Evolutionary conservation across 768 basidiomycete genomes (phyloP).

Genomic region (Calocybe indica): DNA sequence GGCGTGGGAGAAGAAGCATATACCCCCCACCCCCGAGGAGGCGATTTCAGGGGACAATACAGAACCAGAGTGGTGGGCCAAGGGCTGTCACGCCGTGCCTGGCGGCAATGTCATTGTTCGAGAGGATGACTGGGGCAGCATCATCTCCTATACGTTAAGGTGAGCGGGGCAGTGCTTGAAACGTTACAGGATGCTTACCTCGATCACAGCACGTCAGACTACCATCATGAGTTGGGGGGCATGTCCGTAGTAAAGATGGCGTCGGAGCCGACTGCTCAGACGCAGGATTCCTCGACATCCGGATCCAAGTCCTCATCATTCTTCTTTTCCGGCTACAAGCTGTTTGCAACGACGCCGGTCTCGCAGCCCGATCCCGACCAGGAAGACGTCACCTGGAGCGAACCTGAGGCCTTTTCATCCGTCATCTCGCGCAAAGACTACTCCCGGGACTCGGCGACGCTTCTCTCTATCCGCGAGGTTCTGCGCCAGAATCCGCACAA

Average conservation of each 20-base stretch:
- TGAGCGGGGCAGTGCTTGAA: slow-evolving; percentile 17
- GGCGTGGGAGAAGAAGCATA: slow-evolving; percentile 65
- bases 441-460: slow-evolving; percentile 49
- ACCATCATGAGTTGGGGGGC: slow-evolving; percentile 40
- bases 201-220: slow-evolving; percentile 49
- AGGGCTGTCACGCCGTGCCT: slow-evolving; percentile 58
- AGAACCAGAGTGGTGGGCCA: slow-evolving; percentile 58
- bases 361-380: slow-evolving; percentile 53
- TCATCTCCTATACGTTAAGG: slow-evolving; percentile 75
- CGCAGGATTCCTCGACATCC: slow-evolving; percentile 13
- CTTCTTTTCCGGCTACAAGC: slow-evolving; percentile 43
- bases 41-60: slow-evolving; percentile 25
- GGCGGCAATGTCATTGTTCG: slow-evolving; percentile 58
- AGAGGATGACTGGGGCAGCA: slow-evolving; percentile 73
- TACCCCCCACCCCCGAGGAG: slow-evolving; percentile 21
- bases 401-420: slow-evolving; percentile 54
- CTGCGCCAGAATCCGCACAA: slow-evolving; percentile 39
- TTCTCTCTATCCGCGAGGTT: slow-evolving; percentile 58
- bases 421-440: slow-evolving; percentile 60
- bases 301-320: slow-evolving; percentile 35
- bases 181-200: slow-evolving; percentile 2
- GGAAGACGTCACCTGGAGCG: slow-evolving; percentile 52
- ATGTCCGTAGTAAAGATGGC: slow-evolving; percentile 25
- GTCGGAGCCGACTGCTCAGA: slow-evolving; percentile 13
- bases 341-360: slow-evolving; percentile 36